Evolutionary conservation across 352 stramenopile genomes (phyloP), one percentile per base, ranked within the genome.

Genomic region (Thalassiosira livingstoniorum): DNA sequence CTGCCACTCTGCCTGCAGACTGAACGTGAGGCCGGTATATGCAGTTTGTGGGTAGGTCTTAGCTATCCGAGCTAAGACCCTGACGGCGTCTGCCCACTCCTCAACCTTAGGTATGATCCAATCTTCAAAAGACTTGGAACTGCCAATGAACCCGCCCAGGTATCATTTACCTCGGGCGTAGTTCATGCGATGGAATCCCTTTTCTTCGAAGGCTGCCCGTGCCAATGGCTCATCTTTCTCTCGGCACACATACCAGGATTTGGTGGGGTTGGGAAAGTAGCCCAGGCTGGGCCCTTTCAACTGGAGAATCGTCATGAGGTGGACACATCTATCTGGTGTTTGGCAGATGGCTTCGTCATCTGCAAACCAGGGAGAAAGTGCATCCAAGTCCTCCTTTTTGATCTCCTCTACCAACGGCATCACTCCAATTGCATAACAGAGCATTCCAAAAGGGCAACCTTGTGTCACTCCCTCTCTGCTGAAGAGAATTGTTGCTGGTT

Each of bases 1-100:
- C 32, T 82, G 70, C 78, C 83, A 87, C 54, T 90, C 66, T 7
- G 21, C 13, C 60, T 90, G 75, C 0, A 87, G 62, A 23, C 74
- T 69, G 23, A 75, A 65, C 0, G 34, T 57, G 34, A 90, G 62
- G 0, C 83, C 75, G 42, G 64, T 47, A 73, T 83, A 90, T 25
- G 66, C 83, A 25, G 75, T 77, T 61, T 85, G 83, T 2, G 75
- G 78, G 42, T 51, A 87, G 15, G 21, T 42, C 53, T 51, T 43
- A 4, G 74, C 64, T 5, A 81, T 37, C 4, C 21, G 34, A 18
- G 64, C 35, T 0, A 78, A n/a, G 3, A 25, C 34, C 23, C 55
- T 2, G 1, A 85, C 55, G 18, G 23, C 58, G 11, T 27, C 1
- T 27, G 31, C 60, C 69, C 78, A 85, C 53, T 69, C 57, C 2